Base-by-base conservation (phyloP, 2,329 filamentous ascomycete species). In the Penicillium sp. region DNA sequence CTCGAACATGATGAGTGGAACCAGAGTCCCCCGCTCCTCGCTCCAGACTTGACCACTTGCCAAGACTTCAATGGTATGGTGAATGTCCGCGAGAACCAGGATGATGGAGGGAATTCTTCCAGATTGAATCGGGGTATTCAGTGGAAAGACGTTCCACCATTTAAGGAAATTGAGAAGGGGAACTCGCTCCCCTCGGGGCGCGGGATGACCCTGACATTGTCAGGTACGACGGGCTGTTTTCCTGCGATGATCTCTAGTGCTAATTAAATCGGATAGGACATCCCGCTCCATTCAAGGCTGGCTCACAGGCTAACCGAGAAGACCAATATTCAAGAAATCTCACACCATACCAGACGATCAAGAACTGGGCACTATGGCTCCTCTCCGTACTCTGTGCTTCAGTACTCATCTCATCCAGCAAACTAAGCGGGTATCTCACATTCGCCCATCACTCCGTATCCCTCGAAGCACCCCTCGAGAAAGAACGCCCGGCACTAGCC, bases 51-150 rank as follows among this genome's bases (percentile, higher is more conserved):
- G 52, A 85, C 83, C 28, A 85, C 83, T 43, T 76, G 83, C 66
- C 79, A 84, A 75, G 83, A 85, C 69, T 75, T 85, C 60, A 85
- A 85, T 63, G 83, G 83, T 63, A 82, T 83, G 63, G 76, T 81
- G 65, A 85, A 85, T 71, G 72, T 80, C 22, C 80, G 83, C 25
- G 78, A 81, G 67, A 76, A 78, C 61, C 66, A 68, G 49, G 61
- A 61, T 26, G 64, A 63, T 14, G 58, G 51, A 11, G 49, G 45
- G 16, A 51, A 51, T 2, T 19, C 26, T 1, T 37, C 33, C 7
- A 14, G 28, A 26, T 40, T 57, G 28, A 52, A 14, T 53, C 59
- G 37, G 37, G 57, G 52, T 52, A 56, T 46, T 28, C 52, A 57
- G 61, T 63, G 51, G 52, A 38, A 22, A 19, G 37, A 30, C 26